A percentile compares a stretch with the other conserved stretches of the same genome.
Conservation (phyloP, 352 stramenopile genomes). For the Pythium sp. region DNA sequence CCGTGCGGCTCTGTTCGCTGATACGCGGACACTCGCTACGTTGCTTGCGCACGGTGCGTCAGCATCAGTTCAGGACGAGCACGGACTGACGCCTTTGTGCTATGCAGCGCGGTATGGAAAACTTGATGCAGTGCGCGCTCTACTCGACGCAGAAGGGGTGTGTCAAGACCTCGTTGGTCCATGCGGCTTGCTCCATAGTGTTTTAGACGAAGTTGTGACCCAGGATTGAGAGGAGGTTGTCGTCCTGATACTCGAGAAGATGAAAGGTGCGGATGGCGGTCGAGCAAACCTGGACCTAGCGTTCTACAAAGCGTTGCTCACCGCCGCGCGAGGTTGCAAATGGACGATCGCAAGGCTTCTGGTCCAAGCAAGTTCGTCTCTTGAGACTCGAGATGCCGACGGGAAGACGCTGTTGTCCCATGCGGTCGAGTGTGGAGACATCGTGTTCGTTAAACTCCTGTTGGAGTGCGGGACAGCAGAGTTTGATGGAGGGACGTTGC, state of each 20-base stretch:
- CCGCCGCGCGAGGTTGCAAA: neutral
- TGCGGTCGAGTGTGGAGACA: neutral
- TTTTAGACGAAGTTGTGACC: neutral
- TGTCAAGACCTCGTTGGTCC: neutral
- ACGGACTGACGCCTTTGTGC: neutral
- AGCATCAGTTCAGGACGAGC: neutral
- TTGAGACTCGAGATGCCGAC: neutral
- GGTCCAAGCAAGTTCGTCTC: neutral
- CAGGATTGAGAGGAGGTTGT: slow-evolving; percentile 2
- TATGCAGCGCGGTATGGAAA: neutral
- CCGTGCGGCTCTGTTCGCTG: neutral
- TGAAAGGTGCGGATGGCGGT: neutral
- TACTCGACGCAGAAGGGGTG: neutral
- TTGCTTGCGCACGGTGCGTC: slow-evolving; percentile 4
- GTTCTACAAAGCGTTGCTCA: neutral
- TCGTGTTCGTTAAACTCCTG: neutral
- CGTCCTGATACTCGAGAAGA: neutral
- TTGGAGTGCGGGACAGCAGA: neutral
- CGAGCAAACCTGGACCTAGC: neutral
- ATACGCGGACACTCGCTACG: neutral
- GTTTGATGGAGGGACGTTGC: neutral
- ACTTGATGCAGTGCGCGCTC: neutral
- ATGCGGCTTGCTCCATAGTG: too few species aligned
- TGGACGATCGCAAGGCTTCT: neutral
- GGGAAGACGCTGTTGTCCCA: neutral